Evolutionary conservation across 1,139 yeast genomes (phyloP).

Genomic region (Geotrichum bryndzae): DNA sequence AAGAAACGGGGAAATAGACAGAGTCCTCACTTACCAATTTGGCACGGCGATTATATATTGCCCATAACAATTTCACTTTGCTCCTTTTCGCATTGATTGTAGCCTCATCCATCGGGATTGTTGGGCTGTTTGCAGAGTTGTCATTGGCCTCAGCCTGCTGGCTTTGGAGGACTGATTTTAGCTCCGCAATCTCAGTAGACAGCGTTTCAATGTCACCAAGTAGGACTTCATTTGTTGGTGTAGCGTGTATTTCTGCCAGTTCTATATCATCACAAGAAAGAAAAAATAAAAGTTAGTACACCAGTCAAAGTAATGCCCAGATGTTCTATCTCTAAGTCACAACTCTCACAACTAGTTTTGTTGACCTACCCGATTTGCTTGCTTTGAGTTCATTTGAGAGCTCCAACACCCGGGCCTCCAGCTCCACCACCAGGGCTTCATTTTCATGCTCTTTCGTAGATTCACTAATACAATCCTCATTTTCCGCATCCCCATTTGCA

Average conservation of each 20-base stretch:
- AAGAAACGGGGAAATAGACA: neutral
- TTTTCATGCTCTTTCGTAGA: conserved; percentile 17
- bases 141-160: neutral
- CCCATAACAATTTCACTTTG: conserved; percentile 6
- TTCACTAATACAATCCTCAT: neutral
- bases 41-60: conserved; percentile 6
- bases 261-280: conserved; percentile 3
- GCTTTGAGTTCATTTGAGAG: conserved; percentile 17
- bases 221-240: conserved; percentile 18
- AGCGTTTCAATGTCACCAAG: conserved; percentile 5
- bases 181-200: neutral
- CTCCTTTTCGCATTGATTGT: neutral
- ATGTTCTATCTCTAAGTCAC: too few species aligned
- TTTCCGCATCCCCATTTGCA: conserved; percentile 22
- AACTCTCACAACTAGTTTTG: neutral
- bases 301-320: too few species aligned
- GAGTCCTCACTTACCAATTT: conserved; percentile 15
- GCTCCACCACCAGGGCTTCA: conserved; percentile 17
- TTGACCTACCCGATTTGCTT: conserved; percentile 18
- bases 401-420: conserved; percentile 18
- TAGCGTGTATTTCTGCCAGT: neutral
- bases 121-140: neutral
- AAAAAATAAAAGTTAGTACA: neutral
- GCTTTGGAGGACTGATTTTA: neutral
- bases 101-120: neutral